phyloP scores from a whole-genome alignment of 371 early-diverging fungal species.

The Zychaea mexicana region DNA sequence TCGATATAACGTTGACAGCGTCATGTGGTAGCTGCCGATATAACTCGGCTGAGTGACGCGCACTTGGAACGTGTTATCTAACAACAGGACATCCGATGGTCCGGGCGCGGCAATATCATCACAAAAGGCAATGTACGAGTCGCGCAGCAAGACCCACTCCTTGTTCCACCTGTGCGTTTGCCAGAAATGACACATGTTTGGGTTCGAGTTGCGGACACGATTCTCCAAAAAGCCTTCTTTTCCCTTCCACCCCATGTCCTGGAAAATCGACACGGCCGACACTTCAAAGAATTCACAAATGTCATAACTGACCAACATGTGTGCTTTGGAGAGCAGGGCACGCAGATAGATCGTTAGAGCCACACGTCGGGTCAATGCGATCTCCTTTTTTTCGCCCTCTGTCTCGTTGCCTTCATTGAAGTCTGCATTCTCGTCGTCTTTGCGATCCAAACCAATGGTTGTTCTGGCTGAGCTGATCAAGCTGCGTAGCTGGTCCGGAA shows the following conservation, averaged over 20 bases:
- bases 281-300: slow-evolving; percentile 84
- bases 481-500: slow-evolving; percentile 50
- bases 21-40: slow-evolving; percentile 41
- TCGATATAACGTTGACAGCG: slow-evolving; percentile 56
- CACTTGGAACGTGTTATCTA: slow-evolving; percentile 61
- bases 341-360: slow-evolving; percentile 68
- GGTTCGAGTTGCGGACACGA: slow-evolving; percentile 46
- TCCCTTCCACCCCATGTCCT: slow-evolving; percentile 86
- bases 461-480: slow-evolving; percentile 40
- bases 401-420: slow-evolving; percentile 10
- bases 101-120: slow-evolving; percentile 46
- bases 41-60: slow-evolving; percentile 25
- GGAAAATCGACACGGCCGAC: slow-evolving; percentile 72
- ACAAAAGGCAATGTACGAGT: slow-evolving; percentile 72
- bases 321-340: slow-evolving; percentile 57
- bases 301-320: slow-evolving; percentile 67
- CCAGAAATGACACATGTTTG: slow-evolving; percentile 39
- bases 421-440: slow-evolving; percentile 18
- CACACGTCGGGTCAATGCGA: slow-evolving; percentile 52
- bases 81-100: slow-evolving; percentile 74
- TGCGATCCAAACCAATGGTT: slow-evolving; percentile 32
- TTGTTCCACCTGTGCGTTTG: slow-evolving; percentile 54
- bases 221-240: slow-evolving; percentile 78
- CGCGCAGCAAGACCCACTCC: slow-evolving; percentile 78
- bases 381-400: slow-evolving; percentile 25